phyloP scores from a whole-genome alignment of 2,329 filamentous ascomycete species.

The Aspergillus hortae region DNA sequence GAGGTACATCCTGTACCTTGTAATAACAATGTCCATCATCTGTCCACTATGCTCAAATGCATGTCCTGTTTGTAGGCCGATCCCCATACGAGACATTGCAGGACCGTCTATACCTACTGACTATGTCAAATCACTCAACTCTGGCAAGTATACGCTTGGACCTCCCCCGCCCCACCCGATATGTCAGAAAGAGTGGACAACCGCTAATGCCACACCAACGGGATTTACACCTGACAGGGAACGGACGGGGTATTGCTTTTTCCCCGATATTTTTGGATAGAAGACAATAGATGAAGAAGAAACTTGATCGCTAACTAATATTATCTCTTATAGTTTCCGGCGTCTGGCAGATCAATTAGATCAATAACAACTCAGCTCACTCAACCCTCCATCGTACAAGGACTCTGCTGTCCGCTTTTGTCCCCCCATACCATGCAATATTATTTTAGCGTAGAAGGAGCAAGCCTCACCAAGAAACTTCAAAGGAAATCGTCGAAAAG shows the following conservation, averaged over 20 bases:
- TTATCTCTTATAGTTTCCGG: conserved; percentile 15
- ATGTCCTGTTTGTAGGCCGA: no score
- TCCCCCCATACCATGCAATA: conserved; percentile 11
- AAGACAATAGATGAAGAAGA: background rate
- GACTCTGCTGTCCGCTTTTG: conserved; percentile 8
- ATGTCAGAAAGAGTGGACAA: background rate
- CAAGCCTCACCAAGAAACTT: conserved; percentile 6
- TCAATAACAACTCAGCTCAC: conserved; percentile 7
- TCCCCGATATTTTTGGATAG: background rate
- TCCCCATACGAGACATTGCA: no score
- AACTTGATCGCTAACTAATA: conserved; percentile 9
- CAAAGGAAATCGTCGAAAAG: conserved; percentile 3
- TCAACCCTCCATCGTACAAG: conserved; percentile 17
- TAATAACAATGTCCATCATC: no score
- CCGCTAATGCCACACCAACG: background rate
- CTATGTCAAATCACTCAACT: background rate
- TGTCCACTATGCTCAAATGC: no score
- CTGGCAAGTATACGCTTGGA: background rate
- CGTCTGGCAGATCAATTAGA: conserved; percentile 17
- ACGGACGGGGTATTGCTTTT: background rate
- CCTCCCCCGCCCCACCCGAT: background rate
- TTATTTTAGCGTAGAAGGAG: conserved; percentile 11
- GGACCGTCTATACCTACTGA: no score
- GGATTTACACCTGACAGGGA: background rate
- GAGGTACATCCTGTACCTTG: no score